phyloP scores from a whole-genome alignment of 495 filamentous ascomycete genomes.

The Corynascus novoguineensis region DNA sequence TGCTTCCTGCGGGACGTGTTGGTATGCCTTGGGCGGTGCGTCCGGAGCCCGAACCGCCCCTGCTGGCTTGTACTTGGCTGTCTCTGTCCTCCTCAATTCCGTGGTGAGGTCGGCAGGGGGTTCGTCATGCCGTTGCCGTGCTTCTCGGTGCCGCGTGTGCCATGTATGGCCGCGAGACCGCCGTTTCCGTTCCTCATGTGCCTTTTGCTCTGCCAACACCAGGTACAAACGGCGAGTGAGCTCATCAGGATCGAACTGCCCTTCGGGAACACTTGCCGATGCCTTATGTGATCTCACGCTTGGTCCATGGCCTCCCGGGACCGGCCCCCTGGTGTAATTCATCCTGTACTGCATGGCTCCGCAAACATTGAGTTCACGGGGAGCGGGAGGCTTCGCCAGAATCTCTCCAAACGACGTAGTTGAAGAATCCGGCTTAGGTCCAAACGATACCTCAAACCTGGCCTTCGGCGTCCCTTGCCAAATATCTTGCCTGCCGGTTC shows the following conservation, averaged over 20 bases:
- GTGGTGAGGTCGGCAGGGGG: constrained; percentile 12
- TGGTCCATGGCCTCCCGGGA: not conserved
- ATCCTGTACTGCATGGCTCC: constrained; percentile 22
- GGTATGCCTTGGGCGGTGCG: constrained; percentile 11
- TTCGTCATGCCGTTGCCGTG: constrained; percentile 10
- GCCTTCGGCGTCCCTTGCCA: not conserved
- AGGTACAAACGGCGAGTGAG: constrained; percentile 42
- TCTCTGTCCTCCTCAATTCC: constrained; percentile 18
- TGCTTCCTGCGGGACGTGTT: constrained; percentile 42
- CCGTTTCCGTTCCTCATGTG: constrained; percentile 19
- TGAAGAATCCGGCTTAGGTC: too few species aligned
- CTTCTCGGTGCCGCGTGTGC: not conserved
- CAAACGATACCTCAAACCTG: not conserved
- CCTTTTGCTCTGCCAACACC: constrained; percentile 41
- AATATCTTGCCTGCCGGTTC: not conserved
- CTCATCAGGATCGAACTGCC: constrained; percentile 48
- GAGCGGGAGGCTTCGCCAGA: not conserved
- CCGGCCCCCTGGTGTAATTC: constrained; percentile 20
- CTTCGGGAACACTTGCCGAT: constrained; percentile 21
- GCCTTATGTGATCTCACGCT: not conserved
- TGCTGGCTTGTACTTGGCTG: constrained; percentile 18
- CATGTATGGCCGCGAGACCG: constrained; percentile 1
- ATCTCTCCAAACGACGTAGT: too few species aligned
- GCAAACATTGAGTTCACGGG: not conserved
- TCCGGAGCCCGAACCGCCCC: not conserved